These are phyloP conservation scores for Agapanthus africanus DNA, from an alignment of 106 monocot genomes.

Conservation along the genomic window DNA sequence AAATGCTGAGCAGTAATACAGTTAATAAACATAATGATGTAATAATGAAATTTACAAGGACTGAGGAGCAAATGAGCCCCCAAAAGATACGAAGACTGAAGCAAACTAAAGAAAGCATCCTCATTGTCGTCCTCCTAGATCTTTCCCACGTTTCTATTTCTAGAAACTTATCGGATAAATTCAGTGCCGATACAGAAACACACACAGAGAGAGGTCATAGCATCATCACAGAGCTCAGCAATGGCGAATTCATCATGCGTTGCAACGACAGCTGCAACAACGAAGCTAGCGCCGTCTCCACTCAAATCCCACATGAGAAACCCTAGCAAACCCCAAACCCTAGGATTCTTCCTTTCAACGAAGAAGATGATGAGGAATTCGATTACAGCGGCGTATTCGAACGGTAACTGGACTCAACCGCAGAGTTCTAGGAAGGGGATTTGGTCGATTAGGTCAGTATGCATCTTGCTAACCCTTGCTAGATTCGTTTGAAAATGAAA, in stretches of 20 bases:
- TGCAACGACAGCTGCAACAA: too few species aligned
- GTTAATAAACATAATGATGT: too few species aligned
- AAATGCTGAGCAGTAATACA: too few species aligned
- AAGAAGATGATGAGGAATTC: not conserved
- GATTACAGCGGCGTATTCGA: slow-evolving; percentile 30
- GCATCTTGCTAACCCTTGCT: not conserved
- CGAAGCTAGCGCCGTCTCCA: not conserved
- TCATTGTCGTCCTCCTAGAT: too few species aligned
- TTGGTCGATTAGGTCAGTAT: slow-evolving; percentile 68
- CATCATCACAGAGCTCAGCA: not conserved
- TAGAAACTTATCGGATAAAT: too few species aligned
- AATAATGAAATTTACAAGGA: too few species aligned
- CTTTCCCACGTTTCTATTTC: too few species aligned
- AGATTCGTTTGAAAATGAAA: not conserved
- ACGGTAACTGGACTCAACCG: not conserved
- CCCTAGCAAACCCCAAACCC: slow-evolving; percentile 6
- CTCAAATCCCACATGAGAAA: not conserved
- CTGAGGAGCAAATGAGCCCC: too few species aligned
- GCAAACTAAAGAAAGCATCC: too few species aligned
- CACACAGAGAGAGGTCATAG: too few species aligned
- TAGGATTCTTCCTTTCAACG: not conserved
- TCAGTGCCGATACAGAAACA: too few species aligned
- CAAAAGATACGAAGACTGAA: too few species aligned
- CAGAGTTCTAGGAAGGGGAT: slow-evolving; percentile 27
- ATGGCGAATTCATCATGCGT: not conserved